Conservation (phyloP, 2,329 filamentous ascomycete species). For the Diaporthe velutina region DNA sequence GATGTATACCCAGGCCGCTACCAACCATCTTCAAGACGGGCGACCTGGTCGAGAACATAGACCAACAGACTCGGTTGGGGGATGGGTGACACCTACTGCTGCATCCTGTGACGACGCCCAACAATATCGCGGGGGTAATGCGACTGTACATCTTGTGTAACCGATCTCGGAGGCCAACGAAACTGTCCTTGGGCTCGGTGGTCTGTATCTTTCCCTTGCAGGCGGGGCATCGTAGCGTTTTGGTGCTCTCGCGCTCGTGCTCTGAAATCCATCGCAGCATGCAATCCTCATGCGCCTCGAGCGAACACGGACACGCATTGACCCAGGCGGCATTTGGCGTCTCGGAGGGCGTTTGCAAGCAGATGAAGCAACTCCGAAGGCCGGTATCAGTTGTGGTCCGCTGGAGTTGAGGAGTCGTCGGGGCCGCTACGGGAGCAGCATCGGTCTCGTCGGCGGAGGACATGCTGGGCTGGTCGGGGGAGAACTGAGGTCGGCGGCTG, state of each 20-base stretch:
- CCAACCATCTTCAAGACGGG: not conserved
- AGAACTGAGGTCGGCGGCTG: conserved; percentile 8
- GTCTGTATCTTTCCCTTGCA: conserved; percentile 88
- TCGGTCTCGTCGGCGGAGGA: conserved; percentile 3
- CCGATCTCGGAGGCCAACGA: conserved; percentile 76
- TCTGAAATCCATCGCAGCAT: conserved; percentile 95
- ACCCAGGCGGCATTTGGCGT: conserved; percentile 74
- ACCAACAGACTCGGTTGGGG: not conserved
- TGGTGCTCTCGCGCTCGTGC: conserved; percentile 75
- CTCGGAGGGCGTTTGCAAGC: conserved; percentile 68
- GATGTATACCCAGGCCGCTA: not conserved
- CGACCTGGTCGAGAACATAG: not conserved
- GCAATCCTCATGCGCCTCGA: conserved; percentile 91
- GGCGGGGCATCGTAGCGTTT: conserved; percentile 85
- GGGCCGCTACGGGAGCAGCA: not conserved
- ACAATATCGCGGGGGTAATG: conserved; percentile 73
- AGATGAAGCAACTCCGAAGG: conserved; percentile 71
- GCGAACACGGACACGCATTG: conserved; percentile 88
- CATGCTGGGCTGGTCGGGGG: conserved; percentile 10
- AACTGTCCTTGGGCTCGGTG: conserved; percentile 78
- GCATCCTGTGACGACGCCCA: conserved; percentile 68
- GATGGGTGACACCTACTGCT: conserved; percentile 45
- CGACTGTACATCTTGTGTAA: conserved; percentile 68
- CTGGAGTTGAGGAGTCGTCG: conserved; percentile 26
- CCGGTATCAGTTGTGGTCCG: conserved; percentile 40